These are phyloP conservation scores for Eucalyptus globulus DNA, from an alignment of 345 rosid species.

Conservation along the genomic window DNA sequence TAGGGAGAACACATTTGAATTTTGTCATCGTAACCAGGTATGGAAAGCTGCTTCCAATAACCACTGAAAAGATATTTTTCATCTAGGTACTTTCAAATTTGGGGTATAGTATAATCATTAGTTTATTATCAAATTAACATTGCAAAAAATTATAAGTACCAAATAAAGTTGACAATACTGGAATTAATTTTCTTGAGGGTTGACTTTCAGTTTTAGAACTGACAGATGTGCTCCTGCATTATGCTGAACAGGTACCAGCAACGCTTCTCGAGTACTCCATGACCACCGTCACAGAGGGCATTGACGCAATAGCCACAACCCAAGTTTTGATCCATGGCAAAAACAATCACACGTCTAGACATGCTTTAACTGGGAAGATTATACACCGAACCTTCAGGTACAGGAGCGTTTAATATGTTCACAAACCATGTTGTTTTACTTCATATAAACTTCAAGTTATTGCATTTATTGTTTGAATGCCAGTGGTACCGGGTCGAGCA, in stretches of 20 bases:
- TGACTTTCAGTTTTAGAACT: not conserved
- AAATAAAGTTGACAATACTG: not conserved
- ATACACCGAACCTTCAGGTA: constrained; percentile 69
- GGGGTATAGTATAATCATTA: not conserved
- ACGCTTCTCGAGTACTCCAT: constrained; percentile 78
- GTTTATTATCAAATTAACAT: not conserved
- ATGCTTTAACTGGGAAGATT: constrained; percentile 46
- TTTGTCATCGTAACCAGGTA: not conserved
- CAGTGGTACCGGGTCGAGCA: constrained; percentile 78
- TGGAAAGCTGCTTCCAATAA: not conserved
- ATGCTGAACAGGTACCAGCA: constrained; percentile 37
- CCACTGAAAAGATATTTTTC: not conserved
- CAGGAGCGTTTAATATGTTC: not conserved
- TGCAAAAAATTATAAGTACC: not conserved
- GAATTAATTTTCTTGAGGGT: not conserved
- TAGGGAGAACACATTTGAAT: not conserved
- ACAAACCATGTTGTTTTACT: not conserved
- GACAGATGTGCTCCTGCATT: not conserved
- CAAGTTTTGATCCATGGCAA: constrained; percentile 76
- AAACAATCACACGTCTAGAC: constrained; percentile 20
- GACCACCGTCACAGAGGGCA: constrained; percentile 82
- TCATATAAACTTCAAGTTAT: not conserved
- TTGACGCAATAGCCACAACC: constrained; percentile 89
- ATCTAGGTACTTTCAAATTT: not conserved
- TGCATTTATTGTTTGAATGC: not conserved